Evolutionary conservation across 1,284 basidiomycete species (phyloP), one percentile per base, ranked within the genome.

Genomic region (Pyrrhoderma lamaoense): DNA sequence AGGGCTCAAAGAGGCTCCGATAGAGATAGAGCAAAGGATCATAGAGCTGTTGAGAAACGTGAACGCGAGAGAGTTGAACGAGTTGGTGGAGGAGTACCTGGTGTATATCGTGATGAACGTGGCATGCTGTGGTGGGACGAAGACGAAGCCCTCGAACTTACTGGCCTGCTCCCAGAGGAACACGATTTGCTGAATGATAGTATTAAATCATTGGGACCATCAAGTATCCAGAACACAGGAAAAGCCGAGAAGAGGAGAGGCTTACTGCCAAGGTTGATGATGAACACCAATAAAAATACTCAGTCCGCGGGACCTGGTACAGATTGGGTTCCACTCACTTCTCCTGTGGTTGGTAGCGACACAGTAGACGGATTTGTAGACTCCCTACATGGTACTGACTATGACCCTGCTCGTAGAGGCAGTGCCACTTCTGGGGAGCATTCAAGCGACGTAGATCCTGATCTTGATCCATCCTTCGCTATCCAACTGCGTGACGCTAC

Each of bases 61-160:
- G 42, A 43, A 3, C 22, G 16, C 7, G 27, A 38, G 8, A 35
- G 43, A n/a, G 44, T 14, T 5, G 52, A 45, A n/a, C 36, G 42
- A 38, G 21, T 38, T 8, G 54, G 54, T 7, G 65, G 62, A 9
- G 72, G 71, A 25, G 73, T 79, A 7, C 69, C 64, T 7, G 75
- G 72, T 35, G 71, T 81, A 2, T 75, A 76, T 61, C 70, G 79
- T 7, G 83, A 86, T 52, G 77, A 65, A 1, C 65, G 71, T 19
- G 82, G 82, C 23, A 74, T 75, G 0, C 54, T 85, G n/a, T 87
- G 83, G 81, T 72, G 74, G 66, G 84, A 87, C 59, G 75, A 73
- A 51, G 80, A 83, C 22, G 85, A 87, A 64, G 75, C 78, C 58
- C 70, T 73, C 70, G 84, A 87, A 61, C 84, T 81, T 58, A 67